Conservation (phyloP, 148 eudicot species). For the Heliosperma pusillum region DNA sequence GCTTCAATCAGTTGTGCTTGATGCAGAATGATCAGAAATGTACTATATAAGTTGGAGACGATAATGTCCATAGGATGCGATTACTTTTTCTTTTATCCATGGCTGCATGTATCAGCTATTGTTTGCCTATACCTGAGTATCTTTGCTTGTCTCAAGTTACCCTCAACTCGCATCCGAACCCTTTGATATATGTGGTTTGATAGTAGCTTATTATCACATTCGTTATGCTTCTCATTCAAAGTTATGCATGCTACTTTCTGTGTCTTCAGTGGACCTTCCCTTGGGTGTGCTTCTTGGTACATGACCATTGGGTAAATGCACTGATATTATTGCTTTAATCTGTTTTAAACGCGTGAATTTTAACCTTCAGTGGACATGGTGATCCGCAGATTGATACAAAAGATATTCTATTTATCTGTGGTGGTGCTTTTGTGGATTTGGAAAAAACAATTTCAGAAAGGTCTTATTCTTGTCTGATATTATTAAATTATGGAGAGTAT, state of each 20-base stretch:
- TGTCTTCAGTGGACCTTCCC: background rate
- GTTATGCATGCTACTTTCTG: background rate
- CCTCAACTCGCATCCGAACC: background rate
- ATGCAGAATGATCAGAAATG: background rate
- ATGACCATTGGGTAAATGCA: slow-evolving; percentile 3
- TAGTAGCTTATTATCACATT: background rate
- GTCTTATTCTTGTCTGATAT: slow-evolving; percentile 30
- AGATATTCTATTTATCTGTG: slow-evolving; percentile 90
- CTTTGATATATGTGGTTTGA: background rate
- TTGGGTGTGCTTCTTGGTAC: background rate
- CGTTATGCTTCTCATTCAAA: background rate
- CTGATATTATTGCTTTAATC: background rate
- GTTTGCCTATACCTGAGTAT: background rate
- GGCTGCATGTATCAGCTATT: background rate
- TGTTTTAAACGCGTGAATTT: background rate
- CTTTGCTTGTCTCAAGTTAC: slow-evolving; percentile 5
- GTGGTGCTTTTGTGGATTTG: slow-evolving; percentile 91
- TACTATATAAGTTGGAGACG: background rate
- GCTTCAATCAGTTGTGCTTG: background rate
- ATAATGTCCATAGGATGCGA: background rate
- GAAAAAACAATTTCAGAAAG: slow-evolving; percentile 97
- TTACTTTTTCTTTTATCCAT: background rate
- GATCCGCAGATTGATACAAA: slow-evolving; percentile 79
- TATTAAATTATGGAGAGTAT: background rate
- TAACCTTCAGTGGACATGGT: slow-evolving; percentile 5